Evolutionary conservation across 225 moss, liverwort and hornwort genomes (phyloP).

Genomic region (Marchantia polymorpha): DNA sequence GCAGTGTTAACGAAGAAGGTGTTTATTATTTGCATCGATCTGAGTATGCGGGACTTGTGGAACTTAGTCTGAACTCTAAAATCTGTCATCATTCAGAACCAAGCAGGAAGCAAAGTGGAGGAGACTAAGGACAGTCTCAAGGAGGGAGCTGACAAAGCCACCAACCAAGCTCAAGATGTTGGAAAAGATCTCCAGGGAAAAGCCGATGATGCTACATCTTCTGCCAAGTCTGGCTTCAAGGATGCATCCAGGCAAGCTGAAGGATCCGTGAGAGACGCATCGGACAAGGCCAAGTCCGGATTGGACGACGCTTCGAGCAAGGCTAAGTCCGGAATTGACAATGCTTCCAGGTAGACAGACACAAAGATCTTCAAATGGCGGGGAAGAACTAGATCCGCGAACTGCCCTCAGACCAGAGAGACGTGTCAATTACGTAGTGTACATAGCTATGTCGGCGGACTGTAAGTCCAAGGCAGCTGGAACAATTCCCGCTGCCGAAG

Average conservation of each 20-base stretch:
- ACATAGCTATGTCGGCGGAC: too few relatives aligned
- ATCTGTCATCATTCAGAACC: background rate
- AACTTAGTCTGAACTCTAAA: too few relatives aligned
- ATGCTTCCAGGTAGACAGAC: background rate
- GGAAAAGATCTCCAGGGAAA: background rate
- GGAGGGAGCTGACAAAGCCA: background rate
- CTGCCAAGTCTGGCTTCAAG: constrained; percentile 10
- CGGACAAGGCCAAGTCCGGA: constrained; percentile 5
- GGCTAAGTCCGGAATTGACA: background rate
- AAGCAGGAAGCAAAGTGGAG: background rate
- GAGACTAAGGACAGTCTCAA: background rate
- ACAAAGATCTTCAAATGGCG: background rate
- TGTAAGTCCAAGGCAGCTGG: too few relatives aligned
- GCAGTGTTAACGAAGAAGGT: too few relatives aligned
- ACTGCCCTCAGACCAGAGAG: too few relatives aligned
- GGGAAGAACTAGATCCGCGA: background rate
- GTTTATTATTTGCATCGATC: too few relatives aligned
- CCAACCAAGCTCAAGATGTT: background rate
- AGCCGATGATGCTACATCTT: constrained; percentile 1
- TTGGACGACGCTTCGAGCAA: background rate
- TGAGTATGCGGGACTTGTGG: too few relatives aligned
- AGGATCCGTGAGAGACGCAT: too few relatives aligned
- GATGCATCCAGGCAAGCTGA: background rate
- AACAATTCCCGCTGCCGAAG: too few relatives aligned
- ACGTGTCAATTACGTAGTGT: too few relatives aligned